Base-by-base conservation (phyloP, 345 rosid species). In the Citrus glauca region DNA sequence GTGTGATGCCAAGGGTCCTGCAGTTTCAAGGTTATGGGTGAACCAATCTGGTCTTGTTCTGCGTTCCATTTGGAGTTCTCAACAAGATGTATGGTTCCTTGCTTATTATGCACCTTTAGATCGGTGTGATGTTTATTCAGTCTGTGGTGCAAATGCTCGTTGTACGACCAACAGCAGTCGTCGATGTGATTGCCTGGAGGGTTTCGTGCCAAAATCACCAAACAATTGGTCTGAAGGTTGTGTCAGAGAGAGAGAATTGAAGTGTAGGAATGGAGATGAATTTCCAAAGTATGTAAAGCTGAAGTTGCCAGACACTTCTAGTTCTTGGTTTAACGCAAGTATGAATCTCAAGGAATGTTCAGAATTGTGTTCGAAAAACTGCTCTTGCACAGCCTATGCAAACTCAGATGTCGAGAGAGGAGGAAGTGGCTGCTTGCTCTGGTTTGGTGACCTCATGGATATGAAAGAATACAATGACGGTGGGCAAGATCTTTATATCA, bases 311-410 rank as follows among this genome's bases (percentile, higher is more conserved):
- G 88, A 89, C 60, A 84, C 86, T 25, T 38, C 66, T 33, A 79
- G 3, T 33, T 78, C 87, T 2, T 76, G 79, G 82, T 72, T 28
- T 61, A 76, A 76, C 53, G 64, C 9, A 55, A 81, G 79, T 19
- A 60, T 86, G 68, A 86, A 69, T 62, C 82, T 80, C 25, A 69
- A 78, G 70, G 85, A 72, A 27, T 75, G 83, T 59, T 50, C 66
- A 65, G 69, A 73, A 5, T 42, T 66, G 72, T 90, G 94, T 74
- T 71, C 32, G 56, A 45, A 59, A 56, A 84, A 89, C 45, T 89
- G 94, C 74, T 82, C 88, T 55, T 90, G 91, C 57, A 84, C 79
- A 13, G 91, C 94, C 69, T 87, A 78, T 79, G 86, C 89, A 8
- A 84, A 42, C 77, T 75, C 81, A 38, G 85, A 86, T 78, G 74